Base-by-base conservation (phyloP, 2,329 filamentous ascomycete genomes). In the Fusarium gaditjirri region DNA sequence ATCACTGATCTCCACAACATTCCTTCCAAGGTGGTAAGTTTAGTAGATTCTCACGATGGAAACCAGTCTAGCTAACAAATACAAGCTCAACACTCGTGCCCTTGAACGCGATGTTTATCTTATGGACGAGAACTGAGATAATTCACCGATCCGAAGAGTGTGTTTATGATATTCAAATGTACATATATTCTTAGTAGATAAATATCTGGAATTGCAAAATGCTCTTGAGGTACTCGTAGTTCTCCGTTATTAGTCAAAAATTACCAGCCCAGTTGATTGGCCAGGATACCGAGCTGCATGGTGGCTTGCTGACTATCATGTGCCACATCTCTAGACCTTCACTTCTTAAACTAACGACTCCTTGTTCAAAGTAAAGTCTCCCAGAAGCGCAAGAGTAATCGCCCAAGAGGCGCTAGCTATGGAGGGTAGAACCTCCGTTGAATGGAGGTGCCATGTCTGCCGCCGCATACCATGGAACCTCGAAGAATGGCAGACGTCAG, bases 1-100 rank as follows among this genome's bases (percentile, higher is more conserved):
- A 77, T 80, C 12, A 75, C 56, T 29, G 75, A 77, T 57, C 68
- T 77, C 13, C 52, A 70, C 38, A 77, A 75, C 53, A 75, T 77
- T 35, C 63, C 74, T 10, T 65, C 65, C 49, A 72, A 68, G 39
- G 61, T 75, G 44, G 72, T 77, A 27, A 74, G 75, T 73, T 55
- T 8, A 14, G 11, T 6, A 3, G 11, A 7, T 8, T 6, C 5
- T 5, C 1, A 8, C 2, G 23, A 25, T 8, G 1, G 4, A 9
- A 6, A n/a, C 5, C 9, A 21, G 6, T 21, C n/a, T 27, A 38
- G n/a, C 62, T 74, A 41, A 75, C 31, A 41, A 42, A 25, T 8
- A 0, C 8, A 27, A 77, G 75, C 73, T 77, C 49, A 77, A 77
- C 63, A 76, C 72, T 39, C 75, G 75, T 27, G 72, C 73, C 13